These are phyloP conservation scores for Stellera chamaejasme DNA, from an alignment of 345 rosid genomes.

Conservation along the genomic window DNA sequence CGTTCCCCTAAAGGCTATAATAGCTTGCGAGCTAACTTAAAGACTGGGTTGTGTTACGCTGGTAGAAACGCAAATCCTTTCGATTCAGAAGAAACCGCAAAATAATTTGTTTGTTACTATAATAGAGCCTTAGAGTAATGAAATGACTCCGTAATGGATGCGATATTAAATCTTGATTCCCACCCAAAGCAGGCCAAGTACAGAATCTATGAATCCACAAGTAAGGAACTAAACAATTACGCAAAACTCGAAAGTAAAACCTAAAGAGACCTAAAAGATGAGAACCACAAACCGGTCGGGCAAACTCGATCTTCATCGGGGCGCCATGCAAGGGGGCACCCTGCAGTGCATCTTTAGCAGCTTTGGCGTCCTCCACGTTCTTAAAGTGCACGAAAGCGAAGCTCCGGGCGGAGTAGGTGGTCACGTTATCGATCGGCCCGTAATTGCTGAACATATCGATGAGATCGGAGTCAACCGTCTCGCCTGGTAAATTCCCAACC, in stretches of 20 bases:
- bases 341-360: conserved; percentile 75
- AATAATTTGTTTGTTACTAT: too few relatives aligned
- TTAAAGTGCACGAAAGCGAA: conserved; percentile 74
- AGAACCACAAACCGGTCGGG: conserved; percentile 98
- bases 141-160: too few relatives aligned
- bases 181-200: too few relatives aligned
- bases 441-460: conserved; percentile 45
- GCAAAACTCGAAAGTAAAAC: conserved; percentile 8
- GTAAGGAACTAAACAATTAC: conserved; percentile 1
- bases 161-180: too few relatives aligned
- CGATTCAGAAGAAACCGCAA: too few relatives aligned
- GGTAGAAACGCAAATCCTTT: too few relatives aligned
- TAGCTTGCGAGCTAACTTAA: too few relatives aligned
- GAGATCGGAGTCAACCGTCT: conserved; percentile 62
- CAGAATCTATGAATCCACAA: too few relatives aligned
- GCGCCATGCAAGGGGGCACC: conserved; percentile 50
- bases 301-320: conserved; percentile 78
- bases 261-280: conserved; percentile 35
- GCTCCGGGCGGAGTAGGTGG: conserved; percentile 57
- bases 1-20: too few relatives aligned
- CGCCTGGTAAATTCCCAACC: conserved; percentile 65
- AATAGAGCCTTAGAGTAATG: too few relatives aligned
- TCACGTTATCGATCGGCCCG: conserved; percentile 66
- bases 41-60: too few relatives aligned
- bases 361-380: conserved; percentile 72